Base-by-base conservation (phyloP, 345 rosid species). In the Sisymbrium altissimum region DNA sequence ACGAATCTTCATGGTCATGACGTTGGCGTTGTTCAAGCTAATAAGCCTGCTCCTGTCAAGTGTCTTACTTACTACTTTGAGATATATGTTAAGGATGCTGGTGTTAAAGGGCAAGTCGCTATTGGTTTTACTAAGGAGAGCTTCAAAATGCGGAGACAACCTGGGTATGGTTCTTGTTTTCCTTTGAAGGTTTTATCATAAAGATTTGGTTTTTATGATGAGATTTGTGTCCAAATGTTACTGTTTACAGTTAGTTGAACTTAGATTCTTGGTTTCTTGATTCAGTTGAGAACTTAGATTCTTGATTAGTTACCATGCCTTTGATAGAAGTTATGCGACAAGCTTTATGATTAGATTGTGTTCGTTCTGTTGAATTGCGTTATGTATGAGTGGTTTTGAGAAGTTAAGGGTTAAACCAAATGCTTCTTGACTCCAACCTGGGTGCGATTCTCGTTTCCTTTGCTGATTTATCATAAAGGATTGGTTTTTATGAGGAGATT, bases 101-200 rank as follows among this genome's bases (percentile, higher is more conserved):
- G 97, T 12, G 69, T 36, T 17, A 95, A 85, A 77, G 97, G 97
- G 0, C 87, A 92, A 52, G 70, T 92, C 53, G 90, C 89, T 10
- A 92, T 95, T 71, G 98, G 99, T 17, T 92, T 95, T 81, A 95
- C 98, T 45, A 78, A 35, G 62, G 93, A 88, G 50, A 73, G 60
- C 49, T 92, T 89, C 86, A 88, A 84, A 72, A 92, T 90, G 99
- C 81, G 98, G 30, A 85, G 97, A 71, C 99, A 89, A 56, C 95
- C 98, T 8, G 97, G 97, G 98, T 91, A 10, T n/a, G 3, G 4
- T 50, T 49, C 38, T 49, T 8, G 23, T 48, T 43, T 43, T 5
- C 46, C 25, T 23, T 43, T 43, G 46, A 5, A 4, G 33, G 4
- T 30, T 30, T 30, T 4, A 23, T 30, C 6, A 0, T 30, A 30